Evolutionary conservation across 306 rosid species (phyloP).

Genomic region (Psophocarpus tetragonolobus): DNA sequence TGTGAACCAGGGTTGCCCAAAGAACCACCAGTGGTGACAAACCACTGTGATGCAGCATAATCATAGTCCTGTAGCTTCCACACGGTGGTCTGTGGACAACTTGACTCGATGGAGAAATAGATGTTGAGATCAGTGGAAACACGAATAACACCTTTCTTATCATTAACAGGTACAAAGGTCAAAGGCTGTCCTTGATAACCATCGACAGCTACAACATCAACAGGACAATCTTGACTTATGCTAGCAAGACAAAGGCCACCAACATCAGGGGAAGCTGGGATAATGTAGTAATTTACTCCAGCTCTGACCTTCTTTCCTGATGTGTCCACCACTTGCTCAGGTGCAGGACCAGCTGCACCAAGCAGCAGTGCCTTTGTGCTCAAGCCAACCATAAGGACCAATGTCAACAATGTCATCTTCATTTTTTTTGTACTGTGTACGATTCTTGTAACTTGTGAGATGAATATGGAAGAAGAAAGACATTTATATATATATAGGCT

Average conservation of each 20-base stretch:
- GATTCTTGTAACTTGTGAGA: not conserved
- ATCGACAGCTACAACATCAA: slow-evolving; percentile 53
- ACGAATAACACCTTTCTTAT: slow-evolving; percentile 41
- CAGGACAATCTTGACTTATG: slow-evolving; percentile 42
- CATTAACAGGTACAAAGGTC: slow-evolving; percentile 39
- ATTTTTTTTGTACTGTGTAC: not conserved
- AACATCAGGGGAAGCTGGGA: not conserved
- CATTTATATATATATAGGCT: not conserved
- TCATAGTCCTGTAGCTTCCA: slow-evolving; percentile 55
- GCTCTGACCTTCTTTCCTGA: slow-evolving; percentile 35
- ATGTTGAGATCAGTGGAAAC: slow-evolving; percentile 56
- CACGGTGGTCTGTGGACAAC: slow-evolving; percentile 38
- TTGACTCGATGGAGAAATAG: slow-evolving; percentile 22
- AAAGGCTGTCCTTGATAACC: slow-evolving; percentile 44
- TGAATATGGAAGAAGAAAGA: not conserved
- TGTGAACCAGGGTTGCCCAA: slow-evolving; percentile 48
- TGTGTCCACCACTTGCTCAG: slow-evolving; percentile 22
- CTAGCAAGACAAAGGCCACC: slow-evolving; percentile 49
- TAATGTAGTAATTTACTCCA: slow-evolving; percentile 37
- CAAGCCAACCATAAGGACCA: not conserved
- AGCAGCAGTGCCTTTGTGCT: not conserved
- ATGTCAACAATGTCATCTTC: slow-evolving; percentile 2
- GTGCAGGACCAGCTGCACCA: too few species aligned
- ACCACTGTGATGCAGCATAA: slow-evolving; percentile 36
- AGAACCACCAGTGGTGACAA: slow-evolving; percentile 52